phyloP scores from a whole-genome alignment of 208 protist genomes.

The Kentomonas sorsogonicus region DNA sequence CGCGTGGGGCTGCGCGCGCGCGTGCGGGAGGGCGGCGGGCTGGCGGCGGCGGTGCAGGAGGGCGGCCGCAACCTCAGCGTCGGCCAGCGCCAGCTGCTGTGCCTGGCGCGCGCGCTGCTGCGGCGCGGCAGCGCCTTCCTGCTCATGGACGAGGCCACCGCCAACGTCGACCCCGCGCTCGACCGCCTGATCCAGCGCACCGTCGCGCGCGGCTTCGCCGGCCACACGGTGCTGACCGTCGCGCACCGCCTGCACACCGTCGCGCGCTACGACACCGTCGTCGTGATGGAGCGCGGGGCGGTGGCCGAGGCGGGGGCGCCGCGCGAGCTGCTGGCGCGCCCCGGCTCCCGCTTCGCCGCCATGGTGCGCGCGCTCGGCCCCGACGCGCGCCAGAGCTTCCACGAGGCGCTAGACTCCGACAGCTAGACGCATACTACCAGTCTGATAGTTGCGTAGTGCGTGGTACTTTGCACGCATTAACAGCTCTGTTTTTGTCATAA shows the following conservation, averaged over 20 bases:
- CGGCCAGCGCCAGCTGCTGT: constrained; percentile 72
- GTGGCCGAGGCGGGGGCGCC: constrained; percentile 24
- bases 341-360: constrained; percentile 14
- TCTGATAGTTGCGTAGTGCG: too few species aligned
- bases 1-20: constrained; percentile 39
- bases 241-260: constrained; percentile 70
- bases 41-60: constrained; percentile 43
- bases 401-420: neutral
- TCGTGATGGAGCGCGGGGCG: constrained; percentile 67
- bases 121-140: constrained; percentile 44
- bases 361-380: constrained; percentile 18
- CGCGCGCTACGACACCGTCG: constrained; percentile 47
- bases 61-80: constrained; percentile 65
- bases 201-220: constrained; percentile 34
- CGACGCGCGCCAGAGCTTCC: neutral
- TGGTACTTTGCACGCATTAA: neutral
- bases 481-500: neutral
- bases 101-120: constrained; percentile 63
- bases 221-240: constrained; percentile 63
- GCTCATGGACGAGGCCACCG: constrained; percentile 74
- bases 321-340: constrained; percentile 18
- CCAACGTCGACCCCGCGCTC: constrained; percentile 53
- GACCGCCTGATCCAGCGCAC: constrained; percentile 53
- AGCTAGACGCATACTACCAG: too few species aligned
- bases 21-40: constrained; percentile 20